A percentile compares a stretch with the other conserved stretches of the same genome.
These are phyloP conservation scores for Medicago truncatula DNA, from an alignment of 306 rosid species.

Conservation along the genomic window DNA sequence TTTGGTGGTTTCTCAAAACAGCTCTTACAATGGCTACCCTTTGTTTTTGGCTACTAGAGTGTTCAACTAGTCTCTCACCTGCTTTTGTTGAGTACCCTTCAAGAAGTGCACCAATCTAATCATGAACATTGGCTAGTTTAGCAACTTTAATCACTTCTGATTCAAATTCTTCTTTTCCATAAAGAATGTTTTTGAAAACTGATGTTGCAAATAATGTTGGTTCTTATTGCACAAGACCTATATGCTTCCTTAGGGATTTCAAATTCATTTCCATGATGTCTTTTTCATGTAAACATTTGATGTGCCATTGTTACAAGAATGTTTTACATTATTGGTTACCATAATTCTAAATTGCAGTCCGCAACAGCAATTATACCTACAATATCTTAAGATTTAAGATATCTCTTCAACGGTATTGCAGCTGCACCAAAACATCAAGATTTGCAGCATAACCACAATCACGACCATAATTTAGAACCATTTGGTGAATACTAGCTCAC, in stretches of 20 bases:
- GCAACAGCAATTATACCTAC: no score
- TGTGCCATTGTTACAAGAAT: constrained; percentile 15
- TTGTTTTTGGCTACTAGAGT: constrained; percentile 85
- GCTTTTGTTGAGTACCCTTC: constrained; percentile 86
- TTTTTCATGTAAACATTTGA: constrained; percentile 61
- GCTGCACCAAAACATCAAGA: no score
- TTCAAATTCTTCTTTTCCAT: constrained; percentile 76
- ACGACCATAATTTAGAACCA: no score
- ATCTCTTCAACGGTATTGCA: neutral
- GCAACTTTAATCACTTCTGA: constrained; percentile 83
- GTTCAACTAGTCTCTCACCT: constrained; percentile 87
- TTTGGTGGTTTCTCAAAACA: constrained; percentile 70
- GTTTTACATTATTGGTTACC: neutral
- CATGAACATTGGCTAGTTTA: constrained; percentile 79
- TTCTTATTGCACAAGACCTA: constrained; percentile 90
- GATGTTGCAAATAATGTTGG: constrained; percentile 89
- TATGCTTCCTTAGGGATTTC: constrained; percentile 73
- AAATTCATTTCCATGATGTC: constrained; percentile 68
- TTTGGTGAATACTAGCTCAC: no score
- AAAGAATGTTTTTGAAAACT: constrained; percentile 72
- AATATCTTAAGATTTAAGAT: no score
- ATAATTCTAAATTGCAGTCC: neutral
- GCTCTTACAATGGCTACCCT: constrained; percentile 87
- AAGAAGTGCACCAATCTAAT: constrained; percentile 72
- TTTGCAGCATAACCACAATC: no score